Base-by-base conservation (phyloP, 306 rosid species). In the Heteromeles arbutifolia region DNA sequence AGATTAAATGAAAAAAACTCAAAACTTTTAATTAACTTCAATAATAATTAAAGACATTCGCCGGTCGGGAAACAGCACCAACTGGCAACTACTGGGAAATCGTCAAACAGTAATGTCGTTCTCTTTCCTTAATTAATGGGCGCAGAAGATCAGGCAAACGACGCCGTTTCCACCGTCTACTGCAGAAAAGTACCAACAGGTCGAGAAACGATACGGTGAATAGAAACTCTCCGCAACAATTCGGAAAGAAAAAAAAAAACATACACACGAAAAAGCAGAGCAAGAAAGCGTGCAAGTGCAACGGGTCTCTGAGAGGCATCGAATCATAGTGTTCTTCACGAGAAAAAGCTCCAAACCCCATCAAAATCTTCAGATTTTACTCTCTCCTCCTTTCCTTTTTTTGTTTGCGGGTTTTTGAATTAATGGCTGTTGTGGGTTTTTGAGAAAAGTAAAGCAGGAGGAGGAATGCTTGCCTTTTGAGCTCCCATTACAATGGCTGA, bases 401-500 rank as follows among this genome's bases (percentile, higher is more conserved):
- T 62, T 53, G 57, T 8, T 59, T 32, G 18, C 63, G 72, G 64
- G 22, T 67, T 41, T 65, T 79, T 65, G 58, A 71, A 63, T 59
- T 34, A 59, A 41, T 50, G 39, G 26, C 66, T 73, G 58, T 73
- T 74, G 82, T 74, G 84, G 82, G 84, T 78, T 83, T 85, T 72
- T 48, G 59, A 72, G 37, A 74, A 41, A 57, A 75, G 24, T 29
- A 62, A 68, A 75, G 67, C 29, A n/a, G 43, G 25, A 63, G 77
- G 43, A 58, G 26, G 22, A 52, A 90, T 93, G 96, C 90, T 86
- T 91, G 74, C 81, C 76, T 81, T 87, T 86, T 88, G 88, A 90
- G 85, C 91, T 78, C 75, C 75, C 65, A 17, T 75, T 25, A 82
- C 90, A 82, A 95, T 95, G 99, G 96, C 97, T 10, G 97, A 92